Base-by-base conservation (phyloP, 129 eudicot species). In the Ambrosia artemisiifolia region DNA sequence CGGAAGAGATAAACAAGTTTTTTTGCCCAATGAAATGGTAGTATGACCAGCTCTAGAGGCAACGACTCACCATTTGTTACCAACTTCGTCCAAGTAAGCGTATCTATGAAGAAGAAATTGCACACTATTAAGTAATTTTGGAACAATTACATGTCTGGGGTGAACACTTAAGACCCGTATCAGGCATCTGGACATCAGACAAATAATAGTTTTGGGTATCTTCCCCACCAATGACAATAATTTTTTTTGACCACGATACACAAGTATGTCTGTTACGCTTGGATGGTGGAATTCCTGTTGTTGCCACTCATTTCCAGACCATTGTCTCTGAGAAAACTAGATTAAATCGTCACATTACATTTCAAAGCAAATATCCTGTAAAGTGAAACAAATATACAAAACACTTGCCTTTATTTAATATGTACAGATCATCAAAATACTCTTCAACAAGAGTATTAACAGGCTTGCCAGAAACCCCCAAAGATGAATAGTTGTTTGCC, bases 11-110 rank as follows among this genome's bases (percentile, higher is more conserved):
- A 78, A 95, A 88, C 81, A 95, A 73, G 70, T 84, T 68, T 75
- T n/a, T n/a, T 78, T 90, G 51, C 96, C 97, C 46, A 86, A 81
- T 6, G 96, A 86, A 77, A 95, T 83, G 18, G 97, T 84, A 44
- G 97, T 86, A 77, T 95, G 99, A 68, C 99, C 99, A 75, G 89
- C 99, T 82, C 99, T 91, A 65, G 99, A 97, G 97, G 91, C 80
- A 95, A 82, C 32, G 84, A 68, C 69, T 95, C 97, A 18, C 99
- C 99, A 18, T 86, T 79, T 2, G 94, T 88, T 68, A 90, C 77
- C 84, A 95, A 71, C 81, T 90, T 88, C 71, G 86, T 81, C 99
- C 99, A 95, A 20, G 82, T 74, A 81, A 95, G 91, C 33, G 93
- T 85, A 88, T 95, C 99, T 95, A 73, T 65, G 69, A 51, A 43